Conservation (phyloP, 768 basidiomycete genomes). For the Termitomyces sp. region DNA sequence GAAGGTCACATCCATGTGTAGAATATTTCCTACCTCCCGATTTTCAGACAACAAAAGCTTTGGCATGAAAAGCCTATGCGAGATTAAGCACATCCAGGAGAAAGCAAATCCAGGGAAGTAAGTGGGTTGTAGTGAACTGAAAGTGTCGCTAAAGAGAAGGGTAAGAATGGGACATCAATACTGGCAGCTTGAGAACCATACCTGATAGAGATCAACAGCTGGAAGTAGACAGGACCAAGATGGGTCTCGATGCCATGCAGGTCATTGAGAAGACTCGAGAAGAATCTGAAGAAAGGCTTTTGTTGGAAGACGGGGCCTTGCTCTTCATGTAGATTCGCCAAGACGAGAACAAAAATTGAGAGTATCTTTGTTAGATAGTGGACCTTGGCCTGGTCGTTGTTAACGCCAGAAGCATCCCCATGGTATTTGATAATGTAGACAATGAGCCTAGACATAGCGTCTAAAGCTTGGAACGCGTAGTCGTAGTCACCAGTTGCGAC, state of each 20-base stretch:
- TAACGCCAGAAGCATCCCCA: slow-evolving; percentile 89
- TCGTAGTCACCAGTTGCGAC: slow-evolving; percentile 68
- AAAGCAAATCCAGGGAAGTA: slow-evolving; percentile 99
- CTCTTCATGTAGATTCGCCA: slow-evolving; percentile 94
- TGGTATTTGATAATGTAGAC: slow-evolving; percentile 99
- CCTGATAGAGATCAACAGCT: slow-evolving; percentile 85
- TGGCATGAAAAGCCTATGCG: slow-evolving; percentile 97
- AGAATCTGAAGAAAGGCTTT: slow-evolving; percentile 98
- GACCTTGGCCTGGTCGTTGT: slow-evolving; percentile 93
- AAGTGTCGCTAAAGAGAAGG: slow-evolving; percentile 66
- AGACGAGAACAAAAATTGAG: slow-evolving; percentile 93
- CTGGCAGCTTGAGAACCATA: slow-evolving; percentile 26
- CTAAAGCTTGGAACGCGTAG: slow-evolving; percentile 86
- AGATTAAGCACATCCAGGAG: slow-evolving; percentile 96
- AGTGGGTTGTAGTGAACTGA: slow-evolving; percentile 93
- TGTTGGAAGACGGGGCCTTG: slow-evolving; percentile 90
- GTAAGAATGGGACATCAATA: neutral
- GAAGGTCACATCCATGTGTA: neutral
- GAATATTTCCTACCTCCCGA: slow-evolving; percentile 58
- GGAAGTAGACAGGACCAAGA: slow-evolving; percentile 88
- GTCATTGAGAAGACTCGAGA: slow-evolving; percentile 94
- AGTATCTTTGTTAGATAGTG: slow-evolving; percentile 96
- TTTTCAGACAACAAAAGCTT: slow-evolving; percentile 85
- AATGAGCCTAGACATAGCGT: slow-evolving; percentile 92
- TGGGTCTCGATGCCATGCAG: slow-evolving; percentile 81